phyloP scores from a whole-genome alignment of 2,329 filamentous ascomycete species.

The Aureobasidium sp. region DNA sequence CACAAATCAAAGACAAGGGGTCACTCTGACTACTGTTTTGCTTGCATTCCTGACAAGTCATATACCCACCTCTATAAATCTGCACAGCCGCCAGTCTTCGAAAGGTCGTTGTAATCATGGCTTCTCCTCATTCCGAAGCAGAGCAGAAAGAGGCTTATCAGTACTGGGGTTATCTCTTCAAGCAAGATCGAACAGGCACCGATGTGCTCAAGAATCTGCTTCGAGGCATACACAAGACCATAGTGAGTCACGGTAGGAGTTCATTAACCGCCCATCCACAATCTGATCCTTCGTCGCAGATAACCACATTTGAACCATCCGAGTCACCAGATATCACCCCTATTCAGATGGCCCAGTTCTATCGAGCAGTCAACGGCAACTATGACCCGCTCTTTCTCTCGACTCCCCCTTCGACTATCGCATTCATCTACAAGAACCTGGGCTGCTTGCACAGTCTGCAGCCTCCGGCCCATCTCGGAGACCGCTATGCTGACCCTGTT shows the following conservation, averaged over 20 bases:
- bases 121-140: conserved; percentile 9
- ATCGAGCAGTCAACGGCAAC: conserved; percentile 38
- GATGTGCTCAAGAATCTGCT: conserved; percentile 38
- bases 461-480: conserved; percentile 44
- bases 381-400: conserved; percentile 62
- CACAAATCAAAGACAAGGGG: not conserved
- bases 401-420: conserved; percentile 65
- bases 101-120: not conserved
- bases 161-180: conserved; percentile 44
- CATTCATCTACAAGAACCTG: conserved; percentile 85
- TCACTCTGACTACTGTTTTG: not conserved
- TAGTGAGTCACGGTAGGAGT: conserved; percentile 25
- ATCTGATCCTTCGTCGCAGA: not conserved
- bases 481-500: conserved; percentile 64
- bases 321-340: conserved; percentile 40
- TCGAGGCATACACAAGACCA: conserved; percentile 37
- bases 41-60: not conserved
- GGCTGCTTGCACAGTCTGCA: conserved; percentile 86
- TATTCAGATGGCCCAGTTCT: conserved; percentile 41
- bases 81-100: not conserved
- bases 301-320: conserved; percentile 30
- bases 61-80: not conserved
- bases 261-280: too few relatives aligned
- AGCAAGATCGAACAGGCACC: conserved; percentile 43
- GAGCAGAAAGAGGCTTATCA: conserved; percentile 35